A percentile compares a stretch with the other conserved stretches of the same genome.
Conservation (phyloP, 2,329 filamentous ascomycete genomes). For the Dactylellina sp. region DNA sequence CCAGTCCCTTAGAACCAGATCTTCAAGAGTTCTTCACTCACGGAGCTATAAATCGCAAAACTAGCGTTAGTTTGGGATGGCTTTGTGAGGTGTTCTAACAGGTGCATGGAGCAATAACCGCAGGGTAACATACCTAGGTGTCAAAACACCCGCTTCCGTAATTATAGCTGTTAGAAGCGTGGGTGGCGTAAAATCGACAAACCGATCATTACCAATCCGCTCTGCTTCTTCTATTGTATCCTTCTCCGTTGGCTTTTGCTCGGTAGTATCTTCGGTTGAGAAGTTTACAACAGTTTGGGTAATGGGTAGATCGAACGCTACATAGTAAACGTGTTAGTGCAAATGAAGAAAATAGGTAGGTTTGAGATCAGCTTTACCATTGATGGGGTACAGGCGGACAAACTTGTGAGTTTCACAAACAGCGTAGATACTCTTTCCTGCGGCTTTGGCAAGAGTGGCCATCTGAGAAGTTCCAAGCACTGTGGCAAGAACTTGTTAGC, state of each 20-base stretch:
- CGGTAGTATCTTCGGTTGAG: constrained; percentile 69
- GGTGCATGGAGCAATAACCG: no score
- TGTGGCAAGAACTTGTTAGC: background rate
- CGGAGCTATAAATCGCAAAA: constrained; percentile 20
- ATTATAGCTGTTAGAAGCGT: constrained; percentile 78
- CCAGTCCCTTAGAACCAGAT: constrained; percentile 41
- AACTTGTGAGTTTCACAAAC: constrained; percentile 98
- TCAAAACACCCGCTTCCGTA: constrained; percentile 79
- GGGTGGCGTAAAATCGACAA: constrained; percentile 79
- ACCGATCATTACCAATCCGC: constrained; percentile 63
- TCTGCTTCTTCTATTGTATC: constrained; percentile 58
- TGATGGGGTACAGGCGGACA: constrained; percentile 83
- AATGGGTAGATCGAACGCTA: constrained; percentile 77
- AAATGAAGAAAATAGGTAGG: background rate
- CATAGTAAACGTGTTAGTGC: background rate
- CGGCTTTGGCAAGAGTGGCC: constrained; percentile 79
- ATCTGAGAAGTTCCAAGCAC: constrained; percentile 76
- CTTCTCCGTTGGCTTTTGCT: constrained; percentile 64
- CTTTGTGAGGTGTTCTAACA: background rate
- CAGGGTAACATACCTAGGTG: constrained; percentile 66
- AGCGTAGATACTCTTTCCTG: constrained; percentile 84
- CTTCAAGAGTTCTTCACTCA: constrained; percentile 49
- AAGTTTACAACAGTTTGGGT: constrained; percentile 83
- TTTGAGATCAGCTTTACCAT: constrained; percentile 67
- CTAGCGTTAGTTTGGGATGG: background rate